Base-by-base conservation (phyloP, 306 rosid genomes). In the Pyrus pyrifolia region DNA sequence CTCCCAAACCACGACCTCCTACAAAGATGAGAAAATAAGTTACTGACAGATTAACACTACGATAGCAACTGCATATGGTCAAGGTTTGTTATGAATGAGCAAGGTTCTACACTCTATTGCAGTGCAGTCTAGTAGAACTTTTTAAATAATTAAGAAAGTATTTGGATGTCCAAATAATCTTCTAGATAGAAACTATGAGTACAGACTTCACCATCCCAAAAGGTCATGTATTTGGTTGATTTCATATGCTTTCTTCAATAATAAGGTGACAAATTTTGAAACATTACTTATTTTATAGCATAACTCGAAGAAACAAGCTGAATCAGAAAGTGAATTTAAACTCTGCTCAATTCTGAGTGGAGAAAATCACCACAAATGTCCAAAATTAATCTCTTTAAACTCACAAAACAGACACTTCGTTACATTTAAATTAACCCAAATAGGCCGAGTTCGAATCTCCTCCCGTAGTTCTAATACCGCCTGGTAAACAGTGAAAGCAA, bases 1-100 rank as follows among this genome's bases (percentile, higher is more conserved):
- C 85, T 72, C 27, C 21, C 80, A 22, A 88, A 75, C 93, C 88
- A 84, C 44, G 92, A 81, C 65, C 82, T 84, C 96, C 97, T 92
- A 89, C 75, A 62, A 82, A 84, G 29, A 78, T 57, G 29, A 78
- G 67, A 85, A 85, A 67, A 67, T 11, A 69, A 71, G 83, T 79
- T 73, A 80, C 63, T n/a, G 46, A 68, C 66, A 68, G 31, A 19
- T 18, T 55, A 53, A 53, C 59, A 11, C 62, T 57, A n/a, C 11
- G 14, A n/a, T 11, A 4, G 27, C 23, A 57, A 57, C 62, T n/a
- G 14, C 29, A n/a, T 23, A 58, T 10, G 5, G 29, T n/a, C 27
- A 58, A 58, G 27, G 27, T 58, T 58, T 58, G 0, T 9, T 22
- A 22, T 23, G 15, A n/a, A 58, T 22, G 63, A 58, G 63, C 63